These are phyloP conservation scores for Adansonia madagascariensis DNA, from an alignment of 441 rosid species.

Conservation along the genomic window DNA sequence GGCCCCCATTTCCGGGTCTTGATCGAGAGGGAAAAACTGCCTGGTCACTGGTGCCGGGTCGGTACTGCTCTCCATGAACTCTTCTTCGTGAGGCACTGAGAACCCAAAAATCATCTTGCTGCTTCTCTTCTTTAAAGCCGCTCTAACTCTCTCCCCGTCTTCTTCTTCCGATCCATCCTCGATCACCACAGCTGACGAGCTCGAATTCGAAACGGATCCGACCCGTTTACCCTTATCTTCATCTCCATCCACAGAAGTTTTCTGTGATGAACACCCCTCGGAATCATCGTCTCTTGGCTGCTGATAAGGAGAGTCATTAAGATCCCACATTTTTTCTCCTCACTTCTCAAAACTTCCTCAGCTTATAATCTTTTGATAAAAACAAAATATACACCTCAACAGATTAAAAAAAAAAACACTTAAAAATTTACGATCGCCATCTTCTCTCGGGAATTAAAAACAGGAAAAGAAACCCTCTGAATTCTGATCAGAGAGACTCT, in stretches of 20 bases:
- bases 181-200: constrained; percentile 74
- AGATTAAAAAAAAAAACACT: not conserved
- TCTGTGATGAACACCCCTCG: constrained; percentile 66
- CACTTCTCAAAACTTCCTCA: not conserved
- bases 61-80: constrained; percentile 22
- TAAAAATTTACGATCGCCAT: constrained; percentile 22
- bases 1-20: constrained; percentile 44
- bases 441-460: not conserved
- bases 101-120: constrained; percentile 60
- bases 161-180: constrained; percentile 89
- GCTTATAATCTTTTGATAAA: not conserved
- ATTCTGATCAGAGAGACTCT: not conserved
- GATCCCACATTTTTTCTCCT: constrained; percentile 80
- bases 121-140: constrained; percentile 40
- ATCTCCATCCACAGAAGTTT: constrained; percentile 45
- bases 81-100: constrained; percentile 38
- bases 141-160: constrained; percentile 42
- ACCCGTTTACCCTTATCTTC: constrained; percentile 78
- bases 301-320: constrained; percentile 76
- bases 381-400: not conserved
- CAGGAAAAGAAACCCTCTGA: constrained; percentile 2
- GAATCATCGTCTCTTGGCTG: constrained; percentile 63
- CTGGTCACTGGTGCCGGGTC: constrained; percentile 55
- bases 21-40: constrained; percentile 67
- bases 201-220: constrained; percentile 84